A percentile compares a stretch with the other conserved stretches of the same genome.
phyloP scores from a whole-genome alignment of 768 basidiomycete species.

The Podaxis rugospora region DNA sequence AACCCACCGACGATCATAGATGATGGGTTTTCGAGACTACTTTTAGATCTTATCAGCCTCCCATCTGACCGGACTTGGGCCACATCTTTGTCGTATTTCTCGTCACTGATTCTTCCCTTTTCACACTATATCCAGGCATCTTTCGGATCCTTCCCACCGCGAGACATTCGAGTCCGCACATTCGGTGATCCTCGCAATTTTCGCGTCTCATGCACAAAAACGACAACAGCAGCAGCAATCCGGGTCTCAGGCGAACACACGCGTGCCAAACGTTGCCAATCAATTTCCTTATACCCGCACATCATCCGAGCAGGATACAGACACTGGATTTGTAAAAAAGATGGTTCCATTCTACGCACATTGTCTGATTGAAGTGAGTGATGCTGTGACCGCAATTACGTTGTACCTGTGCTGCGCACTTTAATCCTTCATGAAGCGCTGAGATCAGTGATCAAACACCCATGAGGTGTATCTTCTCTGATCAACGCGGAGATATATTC shows the following conservation, averaged over 20 bases:
- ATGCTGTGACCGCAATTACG: not conserved
- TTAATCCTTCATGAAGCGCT: slow-evolving; percentile 3
- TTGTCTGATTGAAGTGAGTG: slow-evolving; percentile 64
- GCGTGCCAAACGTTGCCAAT: not conserved
- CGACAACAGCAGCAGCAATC: slow-evolving; percentile 20
- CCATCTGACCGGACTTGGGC: not conserved
- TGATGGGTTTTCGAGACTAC: not conserved
- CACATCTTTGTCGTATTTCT: not conserved
- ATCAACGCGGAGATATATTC: not conserved
- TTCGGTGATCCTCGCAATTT: slow-evolving; percentile 74
- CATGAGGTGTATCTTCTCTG: not conserved
- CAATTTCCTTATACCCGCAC: not conserved
- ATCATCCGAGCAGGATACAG: not conserved
- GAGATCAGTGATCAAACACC: not conserved
- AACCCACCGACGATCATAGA: not conserved
- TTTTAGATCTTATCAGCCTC: not conserved
- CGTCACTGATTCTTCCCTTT: not conserved
- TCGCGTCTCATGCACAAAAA: slow-evolving; percentile 52
- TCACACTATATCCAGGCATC: slow-evolving; percentile 39
- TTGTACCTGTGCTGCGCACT: not conserved
- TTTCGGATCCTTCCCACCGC: slow-evolving; percentile 54
- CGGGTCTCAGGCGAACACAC: not conserved
- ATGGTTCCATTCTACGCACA: slow-evolving; percentile 72
- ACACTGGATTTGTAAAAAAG: slow-evolving; percentile 39
- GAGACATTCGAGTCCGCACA: slow-evolving; percentile 87